Evolutionary conservation across 2,329 filamentous ascomycete genomes (phyloP), one percentile per base, ranked within the genome.

Genomic region (Colletotrichum shisoi): DNA sequence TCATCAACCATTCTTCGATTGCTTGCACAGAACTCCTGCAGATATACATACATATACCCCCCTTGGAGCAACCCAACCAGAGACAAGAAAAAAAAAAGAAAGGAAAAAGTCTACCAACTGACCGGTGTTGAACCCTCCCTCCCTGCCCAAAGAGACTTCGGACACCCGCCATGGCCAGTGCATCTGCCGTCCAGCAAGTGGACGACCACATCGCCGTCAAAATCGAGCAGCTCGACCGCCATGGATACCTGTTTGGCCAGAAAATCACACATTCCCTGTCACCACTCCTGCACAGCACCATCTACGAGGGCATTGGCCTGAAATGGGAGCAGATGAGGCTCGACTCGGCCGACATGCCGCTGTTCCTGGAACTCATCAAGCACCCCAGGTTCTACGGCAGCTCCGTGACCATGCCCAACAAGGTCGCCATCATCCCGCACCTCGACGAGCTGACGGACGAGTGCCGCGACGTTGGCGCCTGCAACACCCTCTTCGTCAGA

Each of bases 401-500:
- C 24, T 87, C 89, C 3, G 88, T 94, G 44, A 94, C 91, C 21
- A 95, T 94, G 91, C 92, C 92, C 0, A 89, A 92, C 81, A 94
- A 95, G 77, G 86, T 94, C 31, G 83, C 87, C 72, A 92, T 94
- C 74, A 86, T 94, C 67, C 83, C 86, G 0, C 83, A 92, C 71
- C 84, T 94, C 9, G 91, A 94, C 73, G 86, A 89, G 61, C 80
- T 94, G 44, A 93, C 91, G 7, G 84, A 87, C 24, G 90, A 93
- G 77, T 91, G 87, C 71, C 84, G 85, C 57, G 87, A 89, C 42
- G 89, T 93, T 24, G 91, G 91, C 54, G 91, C 91, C 57, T 89
- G 90, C 77, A 94, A 95, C 81, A 95, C 91, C 0, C 84, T 94
- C 59, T 94, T 90, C 79, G 76, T 91, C 53, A 82, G 85, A 24